Conservation (phyloP, 345 rosid genomes). For the Conringia planisiliqua region DNA sequence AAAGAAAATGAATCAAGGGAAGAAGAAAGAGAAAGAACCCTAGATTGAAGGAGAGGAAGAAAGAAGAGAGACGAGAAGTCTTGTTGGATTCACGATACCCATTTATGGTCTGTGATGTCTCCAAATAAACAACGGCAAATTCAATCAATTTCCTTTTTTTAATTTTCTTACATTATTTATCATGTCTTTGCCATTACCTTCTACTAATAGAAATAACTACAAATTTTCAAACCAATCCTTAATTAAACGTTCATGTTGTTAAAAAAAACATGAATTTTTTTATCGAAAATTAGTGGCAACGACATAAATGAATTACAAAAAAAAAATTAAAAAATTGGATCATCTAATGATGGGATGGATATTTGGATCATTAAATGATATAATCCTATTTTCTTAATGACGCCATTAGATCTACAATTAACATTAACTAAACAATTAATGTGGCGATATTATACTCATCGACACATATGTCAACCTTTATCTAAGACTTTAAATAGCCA, state of each 20-base stretch:
- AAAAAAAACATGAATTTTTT: too few species aligned
- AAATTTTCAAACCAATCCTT: too few species aligned
- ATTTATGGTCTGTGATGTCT: neutral
- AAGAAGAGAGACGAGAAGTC: neutral
- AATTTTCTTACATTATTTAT: too few species aligned
- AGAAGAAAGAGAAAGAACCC: conserved; percentile 15
- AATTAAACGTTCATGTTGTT: too few species aligned
- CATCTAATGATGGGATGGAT: too few species aligned
- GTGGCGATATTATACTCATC: too few species aligned
- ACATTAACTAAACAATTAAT: neutral
- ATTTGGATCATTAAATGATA: too few species aligned
- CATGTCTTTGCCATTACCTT: too few species aligned
- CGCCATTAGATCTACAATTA: neutral
- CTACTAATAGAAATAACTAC: too few species aligned
- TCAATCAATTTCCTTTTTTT: neutral
- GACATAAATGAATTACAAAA: too few species aligned
- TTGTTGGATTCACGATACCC: conserved; percentile 23
- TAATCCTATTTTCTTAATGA: neutral
- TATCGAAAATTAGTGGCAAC: too few species aligned
- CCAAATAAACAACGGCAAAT: conserved; percentile 8
- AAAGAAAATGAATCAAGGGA: neutral
- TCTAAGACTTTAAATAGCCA: neutral
- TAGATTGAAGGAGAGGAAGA: conserved; percentile 18
- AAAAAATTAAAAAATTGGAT: too few species aligned
- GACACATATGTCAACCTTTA: neutral